These are phyloP conservation scores for Proliferodiscus dingleyae DNA, from an alignment of 2,329 filamentous ascomycete species.

Conservation along the genomic window DNA sequence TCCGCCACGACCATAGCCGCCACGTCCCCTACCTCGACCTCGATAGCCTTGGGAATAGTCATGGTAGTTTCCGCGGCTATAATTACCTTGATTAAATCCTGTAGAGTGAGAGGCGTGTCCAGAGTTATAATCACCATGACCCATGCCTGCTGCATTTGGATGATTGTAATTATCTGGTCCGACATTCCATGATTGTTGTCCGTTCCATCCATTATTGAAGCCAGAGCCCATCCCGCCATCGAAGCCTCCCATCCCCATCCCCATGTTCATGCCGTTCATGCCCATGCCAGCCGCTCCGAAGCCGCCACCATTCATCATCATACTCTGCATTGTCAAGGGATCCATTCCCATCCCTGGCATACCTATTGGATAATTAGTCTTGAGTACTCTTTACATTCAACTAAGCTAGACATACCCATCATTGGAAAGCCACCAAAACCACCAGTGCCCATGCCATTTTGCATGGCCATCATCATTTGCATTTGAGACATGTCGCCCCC, in stretches of 20 bases:
- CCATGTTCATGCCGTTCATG: slow-evolving; percentile 78
- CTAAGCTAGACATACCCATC: slow-evolving; percentile 73
- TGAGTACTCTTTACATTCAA: background rate
- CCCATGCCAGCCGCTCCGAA: slow-evolving; percentile 72
- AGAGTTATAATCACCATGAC: slow-evolving; percentile 74
- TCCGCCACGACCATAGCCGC: slow-evolving; percentile 26
- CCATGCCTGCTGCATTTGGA: slow-evolving; percentile 76
- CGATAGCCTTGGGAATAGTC: slow-evolving; percentile 54
- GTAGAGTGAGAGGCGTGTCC: slow-evolving; percentile 55
- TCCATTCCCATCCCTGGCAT: slow-evolving; percentile 86
- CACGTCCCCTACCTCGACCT: slow-evolving; percentile 35
- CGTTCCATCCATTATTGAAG: slow-evolving; percentile 76
- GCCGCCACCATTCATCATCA: slow-evolving; percentile 73
- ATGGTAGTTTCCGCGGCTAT: slow-evolving; percentile 21
- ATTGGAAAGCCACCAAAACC: slow-evolving; percentile 61
- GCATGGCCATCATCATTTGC: slow-evolving; percentile 76
- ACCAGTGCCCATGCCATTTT: slow-evolving; percentile 57
- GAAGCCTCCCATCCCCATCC: slow-evolving; percentile 60
- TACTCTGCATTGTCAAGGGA: slow-evolving; percentile 68
- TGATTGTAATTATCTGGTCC: slow-evolving; percentile 84
- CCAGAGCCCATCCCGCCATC: slow-evolving; percentile 56
- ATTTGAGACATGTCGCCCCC: slow-evolving; percentile 65
- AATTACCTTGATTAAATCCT: slow-evolving; percentile 75
- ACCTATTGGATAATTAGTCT: slow-evolving; percentile 36
- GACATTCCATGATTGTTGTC: slow-evolving; percentile 77